Evolutionary conservation across 441 rosid species (phyloP), one percentile per base, ranked within the genome.

Genomic region (Macaranga tanarius): DNA sequence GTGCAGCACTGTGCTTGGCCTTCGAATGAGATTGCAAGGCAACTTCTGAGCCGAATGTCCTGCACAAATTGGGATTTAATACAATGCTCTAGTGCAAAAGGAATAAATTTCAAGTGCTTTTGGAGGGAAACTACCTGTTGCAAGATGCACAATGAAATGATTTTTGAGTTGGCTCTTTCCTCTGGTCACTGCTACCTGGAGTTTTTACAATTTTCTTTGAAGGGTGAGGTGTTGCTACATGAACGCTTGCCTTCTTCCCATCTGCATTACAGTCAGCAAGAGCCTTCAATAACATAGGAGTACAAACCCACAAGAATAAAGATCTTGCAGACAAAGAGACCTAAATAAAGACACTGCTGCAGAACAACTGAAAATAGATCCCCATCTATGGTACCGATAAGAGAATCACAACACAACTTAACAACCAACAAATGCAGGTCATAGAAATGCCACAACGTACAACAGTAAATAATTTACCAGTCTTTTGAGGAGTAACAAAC

Each of bases 191-290:
- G 58, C 59, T 83, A 57, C 82, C 82, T 57, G 76, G 73, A 16
- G 78, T 73, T 78, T 89, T 89, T 10, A 72, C 77, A 62, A 71
- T 81, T 45, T 87, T 81, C 79, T 92, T 92, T 13, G 92, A 72
- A 51, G 95, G 97, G 81, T 93, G 79, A 22, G 98, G 98, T 47
- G 98, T 92, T n/a, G 97, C 88, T 11, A 75, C 23, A 54, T 88
- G 93, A 23, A 47, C 84, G 11, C 79, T 77, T 55, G 65, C 81
- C 80, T 91, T 92, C 80, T 83, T 84, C 56, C 75, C 72, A 40
- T 87, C 96, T 89, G 85, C 73, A 52, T 48, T 64, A 51, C 13
- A 40, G 16, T 69, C 44, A 15, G 45, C 42, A 44, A 45, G 58
- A 28, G 23, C 40, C 66, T n/a, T 63, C 54, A 55, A 22, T 7